Evolutionary conservation across 2,329 filamentous ascomycete species (phyloP).

Genomic region (Fusarium sp.): DNA sequence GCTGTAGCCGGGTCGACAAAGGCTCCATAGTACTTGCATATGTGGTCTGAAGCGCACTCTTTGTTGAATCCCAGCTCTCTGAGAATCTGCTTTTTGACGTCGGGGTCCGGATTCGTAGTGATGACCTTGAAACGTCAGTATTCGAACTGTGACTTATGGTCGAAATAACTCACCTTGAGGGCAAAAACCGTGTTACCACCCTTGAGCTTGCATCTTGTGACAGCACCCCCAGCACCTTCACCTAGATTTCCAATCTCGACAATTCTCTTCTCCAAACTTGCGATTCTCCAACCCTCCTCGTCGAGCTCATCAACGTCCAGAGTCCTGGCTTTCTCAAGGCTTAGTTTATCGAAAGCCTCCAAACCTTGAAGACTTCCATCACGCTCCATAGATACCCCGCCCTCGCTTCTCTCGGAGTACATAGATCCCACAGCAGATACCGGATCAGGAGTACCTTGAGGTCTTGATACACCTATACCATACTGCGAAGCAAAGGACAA

Average conservation of each 20-base stretch:
- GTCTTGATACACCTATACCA: slow-evolving; percentile 72
- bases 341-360: slow-evolving; percentile 82
- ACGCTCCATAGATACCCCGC: slow-evolving; percentile 80
- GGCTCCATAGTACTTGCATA: slow-evolving; percentile 96
- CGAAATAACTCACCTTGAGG: slow-evolving; percentile 76
- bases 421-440: slow-evolving; percentile 88
- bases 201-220: slow-evolving; percentile 89
- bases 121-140: slow-evolving; percentile 75
- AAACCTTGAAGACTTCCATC: slow-evolving; percentile 83
- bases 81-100: slow-evolving; percentile 98
- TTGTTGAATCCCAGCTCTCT: slow-evolving; percentile 98
- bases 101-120: slow-evolving; percentile 96
- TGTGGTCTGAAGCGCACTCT: slow-evolving; percentile 93
- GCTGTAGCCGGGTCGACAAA: slow-evolving; percentile 96
- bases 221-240: slow-evolving; percentile 94
- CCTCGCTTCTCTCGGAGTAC: slow-evolving; percentile 83
- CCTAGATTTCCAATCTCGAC: slow-evolving; percentile 89
- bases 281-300: slow-evolving; percentile 94
- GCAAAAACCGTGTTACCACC: slow-evolving; percentile 96
- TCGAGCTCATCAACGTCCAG: slow-evolving; percentile 95
- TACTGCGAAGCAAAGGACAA: slow-evolving; percentile 82
- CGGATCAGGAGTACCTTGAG: slow-evolving; percentile 81
- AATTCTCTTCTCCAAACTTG: slow-evolving; percentile 88
- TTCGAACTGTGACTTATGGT: not conserved
- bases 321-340: slow-evolving; percentile 81